Conservation (phyloP, 139 green algal genomes). For the Chlamydomonas sp. region DNA sequence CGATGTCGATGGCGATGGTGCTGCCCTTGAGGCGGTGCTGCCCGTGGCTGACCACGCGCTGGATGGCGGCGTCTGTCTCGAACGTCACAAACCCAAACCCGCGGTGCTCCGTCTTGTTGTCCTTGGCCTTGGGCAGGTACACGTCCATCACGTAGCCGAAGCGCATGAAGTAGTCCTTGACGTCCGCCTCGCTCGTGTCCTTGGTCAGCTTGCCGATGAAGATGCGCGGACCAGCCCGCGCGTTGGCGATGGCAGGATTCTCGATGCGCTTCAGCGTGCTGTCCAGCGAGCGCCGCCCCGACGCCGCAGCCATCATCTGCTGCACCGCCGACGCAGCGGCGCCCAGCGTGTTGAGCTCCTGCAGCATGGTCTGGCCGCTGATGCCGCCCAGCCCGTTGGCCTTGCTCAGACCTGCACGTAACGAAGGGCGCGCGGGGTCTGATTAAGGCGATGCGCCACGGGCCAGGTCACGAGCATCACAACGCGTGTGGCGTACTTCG, state of each 20-base stretch:
- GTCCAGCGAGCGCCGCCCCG: constrained; percentile 49
- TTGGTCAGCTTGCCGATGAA: constrained; percentile 93
- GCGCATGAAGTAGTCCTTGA: constrained; percentile 85
- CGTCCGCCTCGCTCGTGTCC: constrained; percentile 84
- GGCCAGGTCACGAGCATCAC: no score
- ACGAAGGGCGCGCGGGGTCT: no score
- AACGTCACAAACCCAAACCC: constrained; percentile 95
- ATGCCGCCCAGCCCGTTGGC: not conserved
- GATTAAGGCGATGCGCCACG: no score
- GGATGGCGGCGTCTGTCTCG: constrained; percentile 88
- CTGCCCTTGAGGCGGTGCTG: constrained; percentile 70
- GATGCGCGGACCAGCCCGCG: constrained; percentile 80
- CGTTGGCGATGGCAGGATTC: constrained; percentile 62
- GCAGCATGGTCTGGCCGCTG: constrained; percentile 33
- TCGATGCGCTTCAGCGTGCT: constrained; percentile 46
- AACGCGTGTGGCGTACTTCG: no score
- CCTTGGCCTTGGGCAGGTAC: constrained; percentile 84
- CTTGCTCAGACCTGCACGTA: not conserved
- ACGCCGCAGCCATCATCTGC: constrained; percentile 57
- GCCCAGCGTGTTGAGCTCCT: constrained; percentile 37
- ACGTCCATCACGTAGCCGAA: constrained; percentile 95
- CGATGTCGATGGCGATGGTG: constrained; percentile 77
- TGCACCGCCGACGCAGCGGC: constrained; percentile 42
- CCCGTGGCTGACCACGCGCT: constrained; percentile 72
- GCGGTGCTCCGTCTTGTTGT: constrained; percentile 80